A percentile compares a stretch with the other conserved stretches of the same genome.
Evolutionary conservation across 2,329 filamentous ascomycete species (phyloP).

Genomic region (Scedosporium boydii): DNA sequence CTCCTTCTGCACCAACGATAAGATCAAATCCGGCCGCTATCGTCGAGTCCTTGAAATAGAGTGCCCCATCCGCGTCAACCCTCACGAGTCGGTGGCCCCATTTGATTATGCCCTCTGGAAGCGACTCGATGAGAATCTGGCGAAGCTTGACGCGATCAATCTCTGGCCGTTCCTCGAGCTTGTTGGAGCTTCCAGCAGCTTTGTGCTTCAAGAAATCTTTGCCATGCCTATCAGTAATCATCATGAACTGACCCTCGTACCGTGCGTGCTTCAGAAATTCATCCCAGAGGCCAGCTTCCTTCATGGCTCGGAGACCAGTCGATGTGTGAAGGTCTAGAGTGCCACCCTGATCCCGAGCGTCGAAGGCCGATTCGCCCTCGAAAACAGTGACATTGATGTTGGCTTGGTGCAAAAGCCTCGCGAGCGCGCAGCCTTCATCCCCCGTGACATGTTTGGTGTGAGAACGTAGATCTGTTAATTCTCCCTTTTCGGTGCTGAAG

Average conservation of each 20-base stretch:
- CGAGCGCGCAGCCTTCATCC: slow-evolving; percentile 32
- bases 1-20: slow-evolving; percentile 26
- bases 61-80: slow-evolving; percentile 22
- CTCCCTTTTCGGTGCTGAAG: neutral
- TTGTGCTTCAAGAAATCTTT: slow-evolving; percentile 2
- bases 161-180: slow-evolving; percentile 34
- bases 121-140: slow-evolving; percentile 32
- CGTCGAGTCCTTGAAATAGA: slow-evolving; percentile 26
- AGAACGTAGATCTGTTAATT: neutral
- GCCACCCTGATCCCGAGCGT: slow-evolving; percentile 39
- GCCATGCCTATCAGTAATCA: slow-evolving; percentile 27
- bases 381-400: slow-evolving; percentile 38
- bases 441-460: neutral
- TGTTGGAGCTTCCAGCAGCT: slow-evolving; percentile 14
- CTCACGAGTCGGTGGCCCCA: slow-evolving; percentile 35
- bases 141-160: slow-evolving; percentile 40
- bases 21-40: slow-evolving; percentile 27
- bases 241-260: slow-evolving; percentile 40
- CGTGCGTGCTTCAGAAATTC: slow-evolving; percentile 40
- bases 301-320: slow-evolving; percentile 40
- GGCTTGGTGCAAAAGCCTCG: slow-evolving; percentile 38
- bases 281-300: slow-evolving; percentile 37
- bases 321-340: slow-evolving; percentile 43
- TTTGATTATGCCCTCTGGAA: slow-evolving; percentile 32
- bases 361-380: slow-evolving; percentile 33